These are phyloP conservation scores for Aureobasidium melanogenum DNA, from an alignment of 2,329 filamentous ascomycete species.

Conservation along the genomic window DNA sequence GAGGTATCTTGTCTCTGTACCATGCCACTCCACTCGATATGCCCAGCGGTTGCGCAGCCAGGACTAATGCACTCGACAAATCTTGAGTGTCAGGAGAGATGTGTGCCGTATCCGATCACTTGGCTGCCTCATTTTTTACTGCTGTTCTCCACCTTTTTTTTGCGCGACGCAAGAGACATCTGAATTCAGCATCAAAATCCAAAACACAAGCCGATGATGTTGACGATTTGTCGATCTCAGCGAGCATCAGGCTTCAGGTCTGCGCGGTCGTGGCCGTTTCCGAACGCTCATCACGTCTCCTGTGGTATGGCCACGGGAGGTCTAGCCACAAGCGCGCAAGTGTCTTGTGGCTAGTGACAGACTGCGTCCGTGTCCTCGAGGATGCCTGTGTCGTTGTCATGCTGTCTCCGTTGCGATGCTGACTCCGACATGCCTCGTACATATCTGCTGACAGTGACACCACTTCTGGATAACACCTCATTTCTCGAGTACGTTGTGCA, in stretches of 20 bases:
- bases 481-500: not conserved
- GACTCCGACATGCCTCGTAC: constrained; percentile 8
- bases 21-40: not conserved
- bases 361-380: not conserved
- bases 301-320: not conserved
- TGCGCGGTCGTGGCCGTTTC: constrained; percentile 6
- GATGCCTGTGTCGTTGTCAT: constrained; percentile 8
- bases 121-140: not conserved
- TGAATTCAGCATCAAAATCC: not conserved
- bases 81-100: constrained; percentile 7
- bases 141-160: not conserved
- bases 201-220: not conserved
- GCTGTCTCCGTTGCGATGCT: constrained; percentile 6
- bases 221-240: constrained; percentile 6
- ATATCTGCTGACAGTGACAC: constrained; percentile 8
- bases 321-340: constrained; percentile 2
- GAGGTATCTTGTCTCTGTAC: constrained; percentile 9
- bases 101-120: constrained; percentile 1
- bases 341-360: constrained; percentile 9
- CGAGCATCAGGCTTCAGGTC: not conserved
- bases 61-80: constrained; percentile 2
- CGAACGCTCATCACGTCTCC: constrained; percentile 5
- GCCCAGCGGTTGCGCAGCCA: constrained; percentile 4
- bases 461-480: not conserved
- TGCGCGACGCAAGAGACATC: not conserved